These are phyloP conservation scores for Phytophthora sansomeana DNA, from an alignment of 352 stramenopile genomes.

Conservation along the genomic window DNA sequence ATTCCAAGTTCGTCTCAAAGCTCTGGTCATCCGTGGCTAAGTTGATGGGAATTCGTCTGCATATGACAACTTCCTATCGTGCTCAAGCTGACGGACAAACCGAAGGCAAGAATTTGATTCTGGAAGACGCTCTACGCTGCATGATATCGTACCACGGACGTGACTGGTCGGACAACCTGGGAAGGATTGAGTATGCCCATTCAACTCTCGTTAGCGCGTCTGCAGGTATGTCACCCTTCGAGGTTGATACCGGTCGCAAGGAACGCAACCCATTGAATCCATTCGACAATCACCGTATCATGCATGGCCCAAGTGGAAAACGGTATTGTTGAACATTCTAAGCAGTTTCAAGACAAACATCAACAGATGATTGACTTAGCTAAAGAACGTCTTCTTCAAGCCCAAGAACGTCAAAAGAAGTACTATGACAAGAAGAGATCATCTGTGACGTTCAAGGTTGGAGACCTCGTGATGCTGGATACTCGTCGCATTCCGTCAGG, in stretches of 20 bases:
- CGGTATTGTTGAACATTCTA: no score
- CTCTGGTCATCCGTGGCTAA: conserved; percentile 31
- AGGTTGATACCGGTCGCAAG: conserved; percentile 24
- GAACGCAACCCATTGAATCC: neutral
- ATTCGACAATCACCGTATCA: no score
- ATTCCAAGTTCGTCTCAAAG: conserved; percentile 27
- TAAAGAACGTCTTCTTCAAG: no score
- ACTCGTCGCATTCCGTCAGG: no score
- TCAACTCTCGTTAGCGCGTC: conserved; percentile 19
- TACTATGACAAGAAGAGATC: no score
- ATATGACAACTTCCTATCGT: conserved; percentile 28
- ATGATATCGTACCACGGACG: conserved; percentile 25
- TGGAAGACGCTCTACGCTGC: conserved; percentile 24
- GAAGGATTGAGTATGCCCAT: conserved; percentile 27
- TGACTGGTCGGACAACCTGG: conserved; percentile 17
- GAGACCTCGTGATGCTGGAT: no score
- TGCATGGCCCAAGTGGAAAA: no score
- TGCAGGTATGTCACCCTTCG: conserved; percentile 13
- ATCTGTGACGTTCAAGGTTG: no score
- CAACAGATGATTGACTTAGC: no score
- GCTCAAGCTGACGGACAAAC: conserved; percentile 27
- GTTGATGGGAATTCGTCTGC: conserved; percentile 23
- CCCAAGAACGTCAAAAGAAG: no score
- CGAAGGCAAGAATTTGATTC: conserved; percentile 14
- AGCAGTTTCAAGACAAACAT: no score